Percentiles rank a stretch among this genome's conserved stretches.
phyloP scores from a whole-genome alignment of 2,329 filamentous ascomycete genomes.

The Penicillium polonicum region DNA sequence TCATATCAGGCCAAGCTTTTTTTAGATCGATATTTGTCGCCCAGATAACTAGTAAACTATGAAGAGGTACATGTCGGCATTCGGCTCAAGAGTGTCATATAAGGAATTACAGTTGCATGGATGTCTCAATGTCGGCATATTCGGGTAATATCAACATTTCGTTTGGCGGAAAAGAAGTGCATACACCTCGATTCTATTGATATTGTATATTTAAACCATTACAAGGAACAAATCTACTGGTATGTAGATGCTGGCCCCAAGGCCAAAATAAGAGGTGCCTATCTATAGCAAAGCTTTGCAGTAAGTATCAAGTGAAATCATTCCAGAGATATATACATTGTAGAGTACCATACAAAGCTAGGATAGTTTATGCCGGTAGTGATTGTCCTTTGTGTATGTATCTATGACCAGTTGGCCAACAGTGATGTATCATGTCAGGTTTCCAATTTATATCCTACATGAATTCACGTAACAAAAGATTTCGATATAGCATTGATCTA shows the following conservation, averaged over 20 bases:
- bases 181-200: background rate
- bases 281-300: background rate
- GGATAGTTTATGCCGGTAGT: no score
- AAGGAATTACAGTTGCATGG: background rate
- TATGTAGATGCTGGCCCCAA: background rate
- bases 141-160: background rate
- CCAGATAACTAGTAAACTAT: no score
- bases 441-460: no score
- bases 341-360: background rate
- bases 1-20: background rate
- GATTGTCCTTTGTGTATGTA: no score
- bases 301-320: background rate
- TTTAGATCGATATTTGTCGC: background rate
- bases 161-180: background rate
- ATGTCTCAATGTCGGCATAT: background rate
- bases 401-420: no score
- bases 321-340: no score
- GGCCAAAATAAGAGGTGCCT: background rate
- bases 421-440: no score
- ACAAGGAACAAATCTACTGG: background rate
- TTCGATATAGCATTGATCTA: no score
- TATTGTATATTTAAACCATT: background rate
- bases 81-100: background rate
- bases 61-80: background rate
- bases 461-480: no score